Evolutionary conservation across 306 rosid genomes (phyloP).

Genomic region (Begonia masoniana): DNA sequence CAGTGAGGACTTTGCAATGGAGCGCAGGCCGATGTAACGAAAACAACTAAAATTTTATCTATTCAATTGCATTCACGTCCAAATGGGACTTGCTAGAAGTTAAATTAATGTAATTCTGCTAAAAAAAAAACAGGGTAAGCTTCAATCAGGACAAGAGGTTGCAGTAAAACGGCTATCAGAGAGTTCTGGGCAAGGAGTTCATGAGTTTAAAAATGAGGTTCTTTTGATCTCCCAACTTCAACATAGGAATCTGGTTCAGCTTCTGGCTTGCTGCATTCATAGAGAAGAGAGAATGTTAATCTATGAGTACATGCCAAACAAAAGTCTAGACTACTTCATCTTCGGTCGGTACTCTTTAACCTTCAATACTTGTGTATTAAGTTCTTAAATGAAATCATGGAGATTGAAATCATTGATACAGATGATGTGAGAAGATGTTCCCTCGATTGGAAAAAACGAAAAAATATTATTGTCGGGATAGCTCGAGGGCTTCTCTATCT

Average conservation of each 20-base stretch:
- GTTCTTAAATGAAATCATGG: too few species aligned
- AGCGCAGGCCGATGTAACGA: too few species aligned
- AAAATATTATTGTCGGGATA: conserved; percentile 32
- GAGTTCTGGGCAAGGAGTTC: conserved; percentile 32
- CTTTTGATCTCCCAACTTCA: conserved; percentile 34
- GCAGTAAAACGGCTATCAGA: conserved; percentile 31
- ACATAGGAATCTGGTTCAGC: conserved; percentile 37
- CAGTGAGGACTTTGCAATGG: too few species aligned
- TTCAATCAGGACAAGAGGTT: conserved; percentile 28
- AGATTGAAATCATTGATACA: not conserved
- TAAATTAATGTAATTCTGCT: not conserved
- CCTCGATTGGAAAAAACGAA: conserved; percentile 32
- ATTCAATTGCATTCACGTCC: not conserved
- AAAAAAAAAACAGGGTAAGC: conserved; percentile 3
- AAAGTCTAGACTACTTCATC: conserved; percentile 24
- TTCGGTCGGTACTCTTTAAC: conserved; percentile 18
- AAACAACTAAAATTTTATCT: too few species aligned
- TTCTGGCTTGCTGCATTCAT: conserved; percentile 29
- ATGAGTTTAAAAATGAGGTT: conserved; percentile 37
- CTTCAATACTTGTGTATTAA: not conserved
- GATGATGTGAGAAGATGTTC: conserved; percentile 27
- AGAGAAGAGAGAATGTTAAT: conserved; percentile 30
- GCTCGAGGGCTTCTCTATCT: conserved; percentile 51
- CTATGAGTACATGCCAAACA: conserved; percentile 39
- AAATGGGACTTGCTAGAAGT: not conserved